These are phyloP conservation scores for Stephanodiscus triporus DNA, from an alignment of 108 stramenopile species.

Conservation along the genomic window DNA sequence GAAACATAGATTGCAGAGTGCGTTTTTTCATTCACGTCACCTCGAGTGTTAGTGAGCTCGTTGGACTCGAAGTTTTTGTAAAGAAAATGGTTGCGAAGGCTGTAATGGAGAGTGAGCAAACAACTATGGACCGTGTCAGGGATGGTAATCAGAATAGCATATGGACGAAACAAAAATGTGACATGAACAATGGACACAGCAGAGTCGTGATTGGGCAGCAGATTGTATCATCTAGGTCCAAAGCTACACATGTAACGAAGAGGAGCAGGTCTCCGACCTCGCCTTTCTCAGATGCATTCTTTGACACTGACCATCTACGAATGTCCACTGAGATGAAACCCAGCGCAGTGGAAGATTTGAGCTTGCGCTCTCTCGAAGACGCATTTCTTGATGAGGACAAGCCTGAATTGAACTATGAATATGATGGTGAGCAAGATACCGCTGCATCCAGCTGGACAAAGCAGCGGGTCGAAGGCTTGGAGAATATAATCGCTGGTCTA, in stretches of 20 bases:
- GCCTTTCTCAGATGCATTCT: conserved; percentile 43
- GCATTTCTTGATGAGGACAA: conserved; percentile 25
- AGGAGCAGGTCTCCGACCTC: background rate
- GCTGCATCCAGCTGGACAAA: conserved; percentile 29
- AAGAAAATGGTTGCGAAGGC: conserved; percentile 7
- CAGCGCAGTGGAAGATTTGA: background rate
- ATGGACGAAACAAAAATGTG: background rate
- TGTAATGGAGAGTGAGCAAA: background rate
- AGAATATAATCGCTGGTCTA: conserved; percentile 23
- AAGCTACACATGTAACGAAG: background rate
- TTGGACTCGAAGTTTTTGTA: conserved; percentile 9
- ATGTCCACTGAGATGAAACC: background rate
- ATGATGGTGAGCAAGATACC: conserved; percentile 8
- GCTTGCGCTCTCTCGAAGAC: conserved; percentile 40
- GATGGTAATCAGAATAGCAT: background rate
- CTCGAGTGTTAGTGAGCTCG: conserved; percentile 9
- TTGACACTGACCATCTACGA: conserved; percentile 1
- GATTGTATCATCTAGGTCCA: conserved; percentile 5
- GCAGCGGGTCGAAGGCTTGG: conserved; percentile 25
- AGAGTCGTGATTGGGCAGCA: conserved; percentile 21
- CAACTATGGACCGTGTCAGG: background rate
- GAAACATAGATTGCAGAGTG: background rate
- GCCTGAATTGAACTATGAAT: background rate
- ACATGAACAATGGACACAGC: background rate
- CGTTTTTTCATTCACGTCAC: conserved; percentile 18